phyloP scores from a whole-genome alignment of 768 basidiomycete genomes.

The Russula compacta region DNA sequence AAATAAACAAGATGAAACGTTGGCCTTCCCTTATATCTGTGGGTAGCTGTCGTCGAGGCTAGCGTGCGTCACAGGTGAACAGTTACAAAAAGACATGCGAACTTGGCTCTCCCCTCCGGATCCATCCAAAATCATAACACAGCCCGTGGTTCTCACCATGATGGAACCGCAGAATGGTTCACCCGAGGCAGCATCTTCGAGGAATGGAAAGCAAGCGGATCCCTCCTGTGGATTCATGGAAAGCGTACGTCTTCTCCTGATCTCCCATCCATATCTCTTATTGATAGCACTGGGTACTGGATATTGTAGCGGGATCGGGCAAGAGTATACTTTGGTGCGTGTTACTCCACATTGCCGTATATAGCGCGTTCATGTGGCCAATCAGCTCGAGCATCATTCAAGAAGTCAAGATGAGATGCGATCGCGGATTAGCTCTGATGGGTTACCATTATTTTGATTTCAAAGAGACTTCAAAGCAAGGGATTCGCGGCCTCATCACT shows the following conservation, averaged over 20 bases:
- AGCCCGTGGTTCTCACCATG: not conserved
- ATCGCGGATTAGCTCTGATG: not conserved
- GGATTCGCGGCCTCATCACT: not conserved
- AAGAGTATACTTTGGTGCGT: conserved; percentile 3
- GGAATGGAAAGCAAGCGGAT: not conserved
- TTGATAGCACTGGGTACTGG: not conserved
- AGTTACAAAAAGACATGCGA: not conserved
- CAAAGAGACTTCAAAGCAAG: not conserved
- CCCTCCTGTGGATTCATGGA: not conserved
- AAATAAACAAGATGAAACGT: conserved; percentile 1
- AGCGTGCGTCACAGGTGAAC: not conserved
- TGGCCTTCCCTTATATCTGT: not conserved
- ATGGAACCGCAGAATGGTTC: not conserved
- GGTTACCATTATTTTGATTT: conserved; percentile 3
- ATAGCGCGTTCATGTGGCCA: not conserved
- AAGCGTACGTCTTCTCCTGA: not conserved
- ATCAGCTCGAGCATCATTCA: not conserved
- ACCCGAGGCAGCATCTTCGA: not conserved
- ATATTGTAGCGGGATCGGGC: not conserved
- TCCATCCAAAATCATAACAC: not conserved
- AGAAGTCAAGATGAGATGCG: not conserved
- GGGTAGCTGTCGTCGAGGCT: not conserved
- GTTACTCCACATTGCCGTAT: not conserved
- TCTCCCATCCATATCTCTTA: no score
- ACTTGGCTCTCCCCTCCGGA: not conserved